Conservation (phyloP, 148 eudicot species). For the Arbutus unedo region DNA sequence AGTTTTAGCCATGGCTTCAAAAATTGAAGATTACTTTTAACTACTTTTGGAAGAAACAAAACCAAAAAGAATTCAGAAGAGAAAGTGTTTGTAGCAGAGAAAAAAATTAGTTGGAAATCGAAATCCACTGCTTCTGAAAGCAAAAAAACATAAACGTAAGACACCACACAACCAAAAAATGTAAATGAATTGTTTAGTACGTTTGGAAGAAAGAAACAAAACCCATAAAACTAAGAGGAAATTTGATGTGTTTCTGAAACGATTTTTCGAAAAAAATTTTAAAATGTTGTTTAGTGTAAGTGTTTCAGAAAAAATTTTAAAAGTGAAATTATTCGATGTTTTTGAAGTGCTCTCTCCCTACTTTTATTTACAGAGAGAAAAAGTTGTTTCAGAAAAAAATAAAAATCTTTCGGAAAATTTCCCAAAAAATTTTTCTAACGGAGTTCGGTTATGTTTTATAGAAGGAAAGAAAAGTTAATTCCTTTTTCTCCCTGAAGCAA, state of each 20-base stretch:
- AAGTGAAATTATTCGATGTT: too few relatives aligned
- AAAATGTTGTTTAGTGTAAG: too few relatives aligned
- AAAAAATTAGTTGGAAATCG: background rate
- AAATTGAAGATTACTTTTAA: background rate
- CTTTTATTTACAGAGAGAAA: too few relatives aligned
- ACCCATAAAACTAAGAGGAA: background rate
- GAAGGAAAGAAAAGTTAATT: background rate
- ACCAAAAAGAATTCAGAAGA: background rate
- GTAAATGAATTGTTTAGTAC: background rate
- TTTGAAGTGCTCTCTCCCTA: too few relatives aligned
- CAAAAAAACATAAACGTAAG: background rate
- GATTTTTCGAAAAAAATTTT: too few relatives aligned
- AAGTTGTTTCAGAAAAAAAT: background rate
- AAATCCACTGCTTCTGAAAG: background rate
- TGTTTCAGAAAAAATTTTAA: too few relatives aligned
- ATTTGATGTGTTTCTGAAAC: too few relatives aligned
- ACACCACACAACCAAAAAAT: too few relatives aligned
- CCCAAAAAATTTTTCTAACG: too few relatives aligned
- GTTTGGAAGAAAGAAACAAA: background rate
- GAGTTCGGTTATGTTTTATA: background rate
- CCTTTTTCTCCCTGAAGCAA: constrained; percentile 4
- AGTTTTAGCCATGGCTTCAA: constrained; percentile 19
- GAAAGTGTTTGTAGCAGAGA: background rate
- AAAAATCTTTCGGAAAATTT: too few relatives aligned
- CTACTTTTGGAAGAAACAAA: background rate